Conservation (phyloP, 2,329 filamentous ascomycete genomes). For the Aspergillus sp. region DNA sequence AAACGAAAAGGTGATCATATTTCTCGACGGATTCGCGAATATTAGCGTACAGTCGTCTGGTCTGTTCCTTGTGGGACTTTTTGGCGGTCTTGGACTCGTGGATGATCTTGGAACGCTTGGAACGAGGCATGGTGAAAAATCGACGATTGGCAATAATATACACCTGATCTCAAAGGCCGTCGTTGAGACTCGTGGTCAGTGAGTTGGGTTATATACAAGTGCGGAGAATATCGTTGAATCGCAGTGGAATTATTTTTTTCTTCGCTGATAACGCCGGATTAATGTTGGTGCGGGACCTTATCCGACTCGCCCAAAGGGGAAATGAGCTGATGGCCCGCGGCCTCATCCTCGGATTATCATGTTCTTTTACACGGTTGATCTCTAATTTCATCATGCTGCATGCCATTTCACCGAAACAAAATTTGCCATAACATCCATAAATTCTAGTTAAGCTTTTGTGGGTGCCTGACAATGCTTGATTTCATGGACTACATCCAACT, state of each 20-base stretch:
- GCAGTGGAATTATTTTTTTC: constrained; percentile 33
- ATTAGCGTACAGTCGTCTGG: constrained; percentile 82
- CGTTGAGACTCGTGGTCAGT: neutral
- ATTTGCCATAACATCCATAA: neutral
- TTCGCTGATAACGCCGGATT: constrained; percentile 41
- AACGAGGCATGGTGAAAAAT: constrained; percentile 78
- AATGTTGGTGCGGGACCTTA: constrained; percentile 38
- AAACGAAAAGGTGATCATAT: constrained; percentile 91
- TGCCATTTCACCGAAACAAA: no score
- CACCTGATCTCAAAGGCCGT: neutral
- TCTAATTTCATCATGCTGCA: neutral
- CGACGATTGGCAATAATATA: neutral
- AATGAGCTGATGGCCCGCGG: constrained; percentile 29
- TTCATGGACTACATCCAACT: constrained; percentile 97
- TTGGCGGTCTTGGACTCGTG: constrained; percentile 90
- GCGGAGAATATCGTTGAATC: constrained; percentile 23
- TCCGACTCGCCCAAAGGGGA: constrained; percentile 30
- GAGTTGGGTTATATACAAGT: constrained; percentile 15
- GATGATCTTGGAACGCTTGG: constrained; percentile 85
- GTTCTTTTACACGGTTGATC: neutral
- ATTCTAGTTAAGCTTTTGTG: neutral
- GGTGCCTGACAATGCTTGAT: constrained; percentile 68
- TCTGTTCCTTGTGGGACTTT: constrained; percentile 86
- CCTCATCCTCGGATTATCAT: constrained; percentile 8
- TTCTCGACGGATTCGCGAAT: constrained; percentile 81